Evolutionary conservation across 371 early-diverging fungal genomes (phyloP).

Genomic region (Funneliformis caledonium): DNA sequence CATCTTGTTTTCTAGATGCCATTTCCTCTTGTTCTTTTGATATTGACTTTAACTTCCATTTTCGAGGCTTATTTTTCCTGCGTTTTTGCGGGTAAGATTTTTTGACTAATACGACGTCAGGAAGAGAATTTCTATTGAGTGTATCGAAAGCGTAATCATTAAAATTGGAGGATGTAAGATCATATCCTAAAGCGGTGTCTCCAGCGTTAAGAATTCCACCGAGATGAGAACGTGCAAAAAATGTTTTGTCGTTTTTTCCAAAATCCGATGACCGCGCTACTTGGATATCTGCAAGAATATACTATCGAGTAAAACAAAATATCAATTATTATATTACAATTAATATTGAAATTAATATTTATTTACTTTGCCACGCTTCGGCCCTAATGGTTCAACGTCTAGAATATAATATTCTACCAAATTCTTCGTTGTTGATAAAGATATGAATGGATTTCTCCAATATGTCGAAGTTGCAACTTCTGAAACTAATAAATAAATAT

Average conservation of each 20-base stretch:
- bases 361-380: constrained; percentile 66
- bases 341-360: constrained; percentile 7
- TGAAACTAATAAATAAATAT: constrained; percentile 46
- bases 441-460: constrained; percentile 83
- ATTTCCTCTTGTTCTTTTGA: constrained; percentile 87
- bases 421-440: constrained; percentile 76
- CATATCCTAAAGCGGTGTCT: constrained; percentile 93
- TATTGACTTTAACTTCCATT: constrained; percentile 91
- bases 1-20: constrained; percentile 74
- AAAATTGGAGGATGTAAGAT: constrained; percentile 86
- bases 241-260: constrained; percentile 83
- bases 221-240: constrained; percentile 90
- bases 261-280: constrained; percentile 81
- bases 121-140: constrained; percentile 65
- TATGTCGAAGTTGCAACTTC: constrained; percentile 79
- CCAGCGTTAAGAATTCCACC: constrained; percentile 91
- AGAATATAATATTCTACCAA: constrained; percentile 92
- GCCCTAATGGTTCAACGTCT: constrained; percentile 87
- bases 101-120: constrained; percentile 89
- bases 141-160: constrained; percentile 86
- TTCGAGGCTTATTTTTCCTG: constrained; percentile 80
- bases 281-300: constrained; percentile 78
- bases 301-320: constrained; percentile 40
- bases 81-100: constrained; percentile 91
- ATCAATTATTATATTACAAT: not conserved